Evolutionary conservation across 2,329 filamentous ascomycete genomes (phyloP).

Genomic region (Pseudophaeomoniella oleicola): DNA sequence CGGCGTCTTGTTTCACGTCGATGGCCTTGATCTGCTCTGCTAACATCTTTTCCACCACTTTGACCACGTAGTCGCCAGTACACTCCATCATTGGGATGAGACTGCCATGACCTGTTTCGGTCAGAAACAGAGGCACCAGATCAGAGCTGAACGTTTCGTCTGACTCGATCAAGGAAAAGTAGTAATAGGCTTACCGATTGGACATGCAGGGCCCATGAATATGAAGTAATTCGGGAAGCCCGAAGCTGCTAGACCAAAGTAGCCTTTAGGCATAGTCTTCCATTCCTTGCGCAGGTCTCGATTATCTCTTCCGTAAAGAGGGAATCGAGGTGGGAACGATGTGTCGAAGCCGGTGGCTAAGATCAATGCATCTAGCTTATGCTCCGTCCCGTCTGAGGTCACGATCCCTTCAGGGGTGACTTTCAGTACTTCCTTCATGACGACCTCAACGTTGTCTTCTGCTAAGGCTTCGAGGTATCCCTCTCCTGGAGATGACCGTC

Average conservation of each 20-base stretch:
- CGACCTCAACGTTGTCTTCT: too few relatives aligned
- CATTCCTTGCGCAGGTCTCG: slow-evolving; percentile 30
- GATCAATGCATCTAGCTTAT: slow-evolving; percentile 17
- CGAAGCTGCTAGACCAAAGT: slow-evolving; percentile 14
- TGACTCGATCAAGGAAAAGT: too few relatives aligned
- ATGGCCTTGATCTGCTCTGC: slow-evolving; percentile 27
- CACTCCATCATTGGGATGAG: slow-evolving; percentile 27
- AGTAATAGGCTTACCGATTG: too few relatives aligned
- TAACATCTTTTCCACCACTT: slow-evolving; percentile 24
- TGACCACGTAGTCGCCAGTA: slow-evolving; percentile 25
- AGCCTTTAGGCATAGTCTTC: slow-evolving; percentile 15
- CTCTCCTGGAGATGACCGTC: slow-evolving; percentile 10
- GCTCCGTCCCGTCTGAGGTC: slow-evolving; percentile 12
- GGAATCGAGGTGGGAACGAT: slow-evolving; percentile 27
- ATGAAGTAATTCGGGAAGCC: slow-evolving; percentile 14
- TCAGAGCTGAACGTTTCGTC: too few relatives aligned
- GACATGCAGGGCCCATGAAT: slow-evolving; percentile 18
- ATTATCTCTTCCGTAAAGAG: slow-evolving; percentile 22
- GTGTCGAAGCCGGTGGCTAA: slow-evolving; percentile 29
- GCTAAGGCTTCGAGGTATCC: slow-evolving; percentile 13
- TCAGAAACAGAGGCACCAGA: too few relatives aligned
- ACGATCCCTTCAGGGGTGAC: too few relatives aligned
- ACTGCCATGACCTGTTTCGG: slow-evolving; percentile 27
- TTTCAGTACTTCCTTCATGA: too few relatives aligned
- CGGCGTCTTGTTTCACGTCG: slow-evolving; percentile 18